Percentiles rank a stretch among this genome's conserved stretches.
Evolutionary conservation across 1,284 basidiomycete genomes (phyloP).

Genomic region (Tilletia walkeri): DNA sequence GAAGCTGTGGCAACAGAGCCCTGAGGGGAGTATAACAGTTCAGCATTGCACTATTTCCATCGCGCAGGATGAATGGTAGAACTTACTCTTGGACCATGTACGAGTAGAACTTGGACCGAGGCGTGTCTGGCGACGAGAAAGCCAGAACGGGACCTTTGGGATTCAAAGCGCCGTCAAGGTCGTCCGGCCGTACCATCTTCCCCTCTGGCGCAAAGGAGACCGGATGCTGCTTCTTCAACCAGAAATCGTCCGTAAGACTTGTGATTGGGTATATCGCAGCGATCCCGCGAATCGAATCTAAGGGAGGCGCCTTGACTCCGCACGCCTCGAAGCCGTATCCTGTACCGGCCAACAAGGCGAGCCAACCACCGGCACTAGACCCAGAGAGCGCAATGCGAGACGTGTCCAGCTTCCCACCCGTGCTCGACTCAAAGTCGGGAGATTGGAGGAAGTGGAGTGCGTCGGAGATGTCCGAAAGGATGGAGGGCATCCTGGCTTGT

Average conservation of each 20-base stretch:
- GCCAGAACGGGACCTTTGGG: slow-evolving; percentile 21
- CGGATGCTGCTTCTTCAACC: slow-evolving; percentile 37
- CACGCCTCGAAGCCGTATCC: slow-evolving; percentile 33
- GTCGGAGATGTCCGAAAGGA: slow-evolving; percentile 33
- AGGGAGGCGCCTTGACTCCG: slow-evolving; percentile 23
- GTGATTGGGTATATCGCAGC: slow-evolving; percentile 46
- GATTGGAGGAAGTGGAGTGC: neutral
- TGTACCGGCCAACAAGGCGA: slow-evolving; percentile 33
- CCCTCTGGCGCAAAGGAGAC: slow-evolving; percentile 34
- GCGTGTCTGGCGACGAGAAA: slow-evolving; percentile 16
- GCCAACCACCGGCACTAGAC: slow-evolving; percentile 40
- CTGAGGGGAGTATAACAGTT: slow-evolving; percentile 15
- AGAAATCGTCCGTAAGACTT: slow-evolving; percentile 37
- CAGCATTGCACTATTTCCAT: slow-evolving; percentile 1
- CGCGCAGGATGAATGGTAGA: neutral
- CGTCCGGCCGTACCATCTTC: slow-evolving; percentile 26
- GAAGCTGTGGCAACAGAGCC: slow-evolving; percentile 33
- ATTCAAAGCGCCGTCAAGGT: slow-evolving; percentile 33
- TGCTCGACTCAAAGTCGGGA: neutral
- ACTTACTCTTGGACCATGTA: slow-evolving; percentile 34
- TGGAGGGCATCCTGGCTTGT: slow-evolving; percentile 34
- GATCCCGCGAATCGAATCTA: slow-evolving; percentile 18
- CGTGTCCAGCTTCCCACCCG: neutral
- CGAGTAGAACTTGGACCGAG: slow-evolving; percentile 31
- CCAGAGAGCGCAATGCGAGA: slow-evolving; percentile 26